Conservation (phyloP, 108 stramenopile species). For the Stephanodiscus minutulus region DNA sequence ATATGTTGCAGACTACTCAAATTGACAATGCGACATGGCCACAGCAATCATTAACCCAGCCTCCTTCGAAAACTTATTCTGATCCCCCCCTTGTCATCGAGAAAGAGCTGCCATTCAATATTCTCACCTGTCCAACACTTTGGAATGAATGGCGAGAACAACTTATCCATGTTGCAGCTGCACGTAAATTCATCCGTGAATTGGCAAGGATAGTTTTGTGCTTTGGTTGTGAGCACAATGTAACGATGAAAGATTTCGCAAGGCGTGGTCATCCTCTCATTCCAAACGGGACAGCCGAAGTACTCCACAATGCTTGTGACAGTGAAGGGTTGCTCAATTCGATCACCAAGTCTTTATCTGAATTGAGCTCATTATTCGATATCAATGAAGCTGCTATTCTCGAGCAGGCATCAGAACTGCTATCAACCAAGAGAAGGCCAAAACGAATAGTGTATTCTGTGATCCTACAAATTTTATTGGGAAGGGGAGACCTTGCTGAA, state of each 20-base stretch:
- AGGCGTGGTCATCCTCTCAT: conserved; percentile 44
- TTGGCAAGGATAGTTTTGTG: conserved; percentile 54
- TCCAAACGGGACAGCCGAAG: conserved; percentile 57
- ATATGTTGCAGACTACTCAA: conserved; percentile 3
- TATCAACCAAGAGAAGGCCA: conserved; percentile 36
- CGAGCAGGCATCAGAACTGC: conserved; percentile 50
- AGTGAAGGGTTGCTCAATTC: conserved; percentile 51
- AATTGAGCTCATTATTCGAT: conserved; percentile 42
- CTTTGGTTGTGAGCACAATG: conserved; percentile 57
- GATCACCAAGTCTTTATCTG: conserved; percentile 31
- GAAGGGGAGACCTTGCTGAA: conserved; percentile 69
- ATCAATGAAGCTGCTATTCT: conserved; percentile 48
- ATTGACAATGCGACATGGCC: conserved; percentile 13
- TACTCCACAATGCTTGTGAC: conserved; percentile 70
- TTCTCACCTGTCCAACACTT: conserved; percentile 33
- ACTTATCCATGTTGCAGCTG: conserved; percentile 41
- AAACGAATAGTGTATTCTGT: conserved; percentile 58
- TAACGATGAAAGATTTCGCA: conserved; percentile 28
- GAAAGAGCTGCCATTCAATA: conserved; percentile 21
- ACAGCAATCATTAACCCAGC: conserved; percentile 34
- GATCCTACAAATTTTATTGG: conserved; percentile 54
- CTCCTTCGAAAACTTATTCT: conserved; percentile 1
- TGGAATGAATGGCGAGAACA: conserved; percentile 70
- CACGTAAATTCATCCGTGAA: conserved; percentile 71
- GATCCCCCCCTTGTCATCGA: conserved; percentile 2